These are phyloP conservation scores for Verticillium isaacii DNA, from an alignment of 2,329 filamentous ascomycete genomes.

Conservation along the genomic window DNA sequence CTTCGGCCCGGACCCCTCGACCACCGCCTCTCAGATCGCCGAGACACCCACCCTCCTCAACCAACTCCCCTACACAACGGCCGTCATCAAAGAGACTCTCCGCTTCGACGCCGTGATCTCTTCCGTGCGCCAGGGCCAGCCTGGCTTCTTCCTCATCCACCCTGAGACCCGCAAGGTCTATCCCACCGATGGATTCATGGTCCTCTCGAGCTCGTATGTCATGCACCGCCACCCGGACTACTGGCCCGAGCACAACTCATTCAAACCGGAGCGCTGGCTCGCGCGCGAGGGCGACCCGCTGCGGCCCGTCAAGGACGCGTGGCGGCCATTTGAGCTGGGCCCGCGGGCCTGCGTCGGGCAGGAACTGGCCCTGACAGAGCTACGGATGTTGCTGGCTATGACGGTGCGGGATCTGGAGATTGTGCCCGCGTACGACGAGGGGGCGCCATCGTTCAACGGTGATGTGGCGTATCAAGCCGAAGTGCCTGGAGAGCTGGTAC, in stretches of 20 bases:
- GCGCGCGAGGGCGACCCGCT: conserved; percentile 22
- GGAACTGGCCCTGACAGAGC: conserved; percentile 47
- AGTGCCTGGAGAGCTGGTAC: conserved; percentile 7
- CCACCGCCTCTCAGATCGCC: conserved; percentile 31
- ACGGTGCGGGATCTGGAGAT: conserved; percentile 46
- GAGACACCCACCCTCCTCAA: conserved; percentile 41
- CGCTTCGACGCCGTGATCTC: conserved; percentile 36
- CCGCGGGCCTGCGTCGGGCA: conserved; percentile 52
- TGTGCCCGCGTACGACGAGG: conserved; percentile 29
- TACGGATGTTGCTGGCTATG: conserved; percentile 43
- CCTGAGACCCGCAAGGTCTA: conserved; percentile 34
- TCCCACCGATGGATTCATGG: conserved; percentile 30
- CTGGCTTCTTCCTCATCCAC: conserved; percentile 32
- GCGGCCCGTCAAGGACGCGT: conserved; percentile 37
- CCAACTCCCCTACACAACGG: conserved; percentile 44
- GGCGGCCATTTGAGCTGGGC: conserved; percentile 49
- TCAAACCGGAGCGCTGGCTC: conserved; percentile 38
- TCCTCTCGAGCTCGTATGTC: conserved; percentile 15
- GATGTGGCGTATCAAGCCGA: conserved; percentile 21
- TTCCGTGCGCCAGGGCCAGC: not conserved
- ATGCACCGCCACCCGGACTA: conserved; percentile 22
- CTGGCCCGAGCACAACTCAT: conserved; percentile 29
- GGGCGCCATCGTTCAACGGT: conserved; percentile 24
- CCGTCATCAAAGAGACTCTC: conserved; percentile 48
- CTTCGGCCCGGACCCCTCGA: conserved; percentile 35